Evolutionary conservation across 805 yeast species (phyloP), one percentile per base, ranked within the genome.

Genomic region (Diddensiella transvaalensis): DNA sequence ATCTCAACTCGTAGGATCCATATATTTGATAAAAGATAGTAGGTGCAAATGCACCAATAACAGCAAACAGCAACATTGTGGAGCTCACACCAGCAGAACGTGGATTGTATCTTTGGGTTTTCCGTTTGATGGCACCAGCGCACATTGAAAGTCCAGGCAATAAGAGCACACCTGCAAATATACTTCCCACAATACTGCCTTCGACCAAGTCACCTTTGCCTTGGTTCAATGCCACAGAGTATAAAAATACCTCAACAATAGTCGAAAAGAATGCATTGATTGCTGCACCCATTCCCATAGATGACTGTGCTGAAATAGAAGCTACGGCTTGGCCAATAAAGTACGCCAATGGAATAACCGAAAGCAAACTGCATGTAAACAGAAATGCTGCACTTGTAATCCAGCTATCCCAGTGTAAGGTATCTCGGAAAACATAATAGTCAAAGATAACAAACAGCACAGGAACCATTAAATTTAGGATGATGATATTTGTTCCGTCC

Each of bases 291-390:
- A 93, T 82, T 23, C 98, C 97, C 99, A 93, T 93, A 0, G 97
- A 90, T 0, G 97, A 87, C 69, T 93, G 99, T 0, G 99, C 98
- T 4, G 96, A 86, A 50, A 93, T 93, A 2, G 98, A 90, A 0
- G 99, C 99, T n/a, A 93, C 99, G 3, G 98, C 98, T 67, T 91
- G 98, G 2, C 99, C 99, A 58, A 93, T 90, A 68, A 89, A 93
- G 63, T 93, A 91, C 0, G 99, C 98, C 56, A 93, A 72, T 4
- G 99, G 99, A 32, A 93, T 78, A 50, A 93, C 87, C 1, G 96
- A 86, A 42, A 85, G 73, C 49, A 93, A 69, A 64, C 96, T 85
- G 15, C 88, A 68, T 40, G 79, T 72, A 60, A 93, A 93, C 39
- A 88, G 76, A 19, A 82, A 67, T 0, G 82, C 73, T 17, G 89